Evolutionary conservation across 495 filamentous ascomycete species (phyloP).

Genomic region (Elaphomyces granulatus): DNA sequence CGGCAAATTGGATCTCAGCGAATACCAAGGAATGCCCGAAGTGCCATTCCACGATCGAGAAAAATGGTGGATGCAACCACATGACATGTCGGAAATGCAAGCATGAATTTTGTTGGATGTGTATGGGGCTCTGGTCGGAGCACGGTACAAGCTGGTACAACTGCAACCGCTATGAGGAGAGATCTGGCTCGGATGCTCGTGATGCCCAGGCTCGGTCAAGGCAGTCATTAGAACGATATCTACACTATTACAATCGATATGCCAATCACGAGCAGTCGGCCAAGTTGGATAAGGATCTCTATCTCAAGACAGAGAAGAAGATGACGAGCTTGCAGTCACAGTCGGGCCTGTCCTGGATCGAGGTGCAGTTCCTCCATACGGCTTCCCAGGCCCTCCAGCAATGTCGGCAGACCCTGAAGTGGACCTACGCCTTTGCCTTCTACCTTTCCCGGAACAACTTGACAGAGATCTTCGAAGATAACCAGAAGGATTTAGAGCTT

Average conservation of each 20-base stretch:
- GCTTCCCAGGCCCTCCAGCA: conserved; percentile 90
- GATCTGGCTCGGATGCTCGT: conserved; percentile 76
- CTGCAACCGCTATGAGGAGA: conserved; percentile 94
- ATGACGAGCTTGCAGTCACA: conserved; percentile 89
- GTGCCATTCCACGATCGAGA: conserved; percentile 93
- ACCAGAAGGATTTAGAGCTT: conserved; percentile 95
- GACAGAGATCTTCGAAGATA: conserved; percentile 96
- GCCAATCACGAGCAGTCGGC: conserved; percentile 98
- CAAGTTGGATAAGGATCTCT: conserved; percentile 91
- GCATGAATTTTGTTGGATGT: conserved; percentile 99
- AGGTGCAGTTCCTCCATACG: conserved; percentile 88
- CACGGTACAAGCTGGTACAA: conserved; percentile 99
- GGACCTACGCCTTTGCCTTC: conserved; percentile 98
- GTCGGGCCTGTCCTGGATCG: conserved; percentile 96
- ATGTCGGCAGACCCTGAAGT: conserved; percentile 93
- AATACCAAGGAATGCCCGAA: conserved; percentile 98
- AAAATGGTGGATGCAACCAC: conserved; percentile 98
- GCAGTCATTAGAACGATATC: conserved; percentile 78
- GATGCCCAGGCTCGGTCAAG: conserved; percentile 83
- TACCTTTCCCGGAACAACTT: conserved; percentile 91
- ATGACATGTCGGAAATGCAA: conserved; percentile 99
- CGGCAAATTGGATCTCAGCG: conserved; percentile 97
- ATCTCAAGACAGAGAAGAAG: conserved; percentile 93
- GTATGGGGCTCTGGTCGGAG: conserved; percentile 97
- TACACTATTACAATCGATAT: conserved; percentile 98